These are phyloP conservation scores for Cryptococcus neoformans DNA, from an alignment of 1,284 basidiomycete species.

Conservation along the genomic window DNA sequence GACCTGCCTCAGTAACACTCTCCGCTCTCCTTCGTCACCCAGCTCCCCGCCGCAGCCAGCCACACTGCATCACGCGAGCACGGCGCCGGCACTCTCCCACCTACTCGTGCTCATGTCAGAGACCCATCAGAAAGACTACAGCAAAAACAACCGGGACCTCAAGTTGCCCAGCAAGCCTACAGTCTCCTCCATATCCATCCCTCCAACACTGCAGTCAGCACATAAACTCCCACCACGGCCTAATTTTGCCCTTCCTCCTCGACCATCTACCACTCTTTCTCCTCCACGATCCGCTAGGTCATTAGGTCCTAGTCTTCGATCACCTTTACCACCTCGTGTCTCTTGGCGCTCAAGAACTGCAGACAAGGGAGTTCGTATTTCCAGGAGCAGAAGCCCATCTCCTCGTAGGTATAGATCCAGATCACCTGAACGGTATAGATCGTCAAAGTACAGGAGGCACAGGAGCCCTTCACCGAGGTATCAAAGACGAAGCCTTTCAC, in stretches of 20 bases:
- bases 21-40: background rate
- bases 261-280: too few species aligned
- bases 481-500: too few species aligned
- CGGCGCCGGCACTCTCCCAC: background rate
- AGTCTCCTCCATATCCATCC: too few species aligned
- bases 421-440: background rate
- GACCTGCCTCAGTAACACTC: too few species aligned
- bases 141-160: background rate
- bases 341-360: background rate
- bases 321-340: too few species aligned
- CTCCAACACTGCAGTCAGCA: too few species aligned
- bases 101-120: background rate
- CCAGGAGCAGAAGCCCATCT: slow-evolving; percentile 1
- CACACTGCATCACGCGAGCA: background rate
- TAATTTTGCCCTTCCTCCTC: too few species aligned
- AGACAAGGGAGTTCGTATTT: slow-evolving; percentile 2
- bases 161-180: too few species aligned
- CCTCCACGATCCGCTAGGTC: too few species aligned
- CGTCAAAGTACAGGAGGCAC: background rate
- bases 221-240: too few species aligned
- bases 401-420: background rate
- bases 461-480: too few species aligned
- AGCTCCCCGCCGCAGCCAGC: background rate
- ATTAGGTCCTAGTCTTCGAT: too few species aligned
- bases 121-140: background rate